Percentiles rank a stretch among this genome's conserved stretches.
phyloP scores from a whole-genome alignment of 2,329 filamentous ascomycete species.

The Epichloe brachyelytri region DNA sequence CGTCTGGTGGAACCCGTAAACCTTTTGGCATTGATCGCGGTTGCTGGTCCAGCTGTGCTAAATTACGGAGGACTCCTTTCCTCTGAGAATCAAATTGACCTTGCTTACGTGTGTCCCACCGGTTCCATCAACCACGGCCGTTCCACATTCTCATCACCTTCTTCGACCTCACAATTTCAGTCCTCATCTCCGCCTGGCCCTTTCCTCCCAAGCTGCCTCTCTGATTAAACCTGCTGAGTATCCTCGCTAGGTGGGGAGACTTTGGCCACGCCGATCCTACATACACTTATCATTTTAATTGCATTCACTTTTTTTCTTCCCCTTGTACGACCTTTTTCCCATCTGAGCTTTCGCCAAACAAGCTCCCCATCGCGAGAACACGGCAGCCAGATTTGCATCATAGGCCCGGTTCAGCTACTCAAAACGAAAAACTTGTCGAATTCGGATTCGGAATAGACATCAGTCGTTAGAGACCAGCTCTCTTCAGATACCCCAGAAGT shows the following conservation, averaged over 20 bases:
- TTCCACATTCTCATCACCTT: background rate
- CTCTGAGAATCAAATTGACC: background rate
- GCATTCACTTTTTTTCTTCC: conserved; percentile 6
- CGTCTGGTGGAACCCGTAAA: background rate
- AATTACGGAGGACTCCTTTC: background rate
- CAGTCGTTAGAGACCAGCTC: background rate
- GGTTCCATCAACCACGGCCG: background rate
- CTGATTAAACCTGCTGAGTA: conserved; percentile 4
- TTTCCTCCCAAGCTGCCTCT: background rate
- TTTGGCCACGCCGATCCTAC: conserved; percentile 11
- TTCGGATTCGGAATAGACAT: background rate
- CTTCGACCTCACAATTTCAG: background rate
- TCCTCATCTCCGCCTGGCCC: conserved; percentile 1
- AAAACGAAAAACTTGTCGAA: background rate
- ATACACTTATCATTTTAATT: conserved; percentile 8
- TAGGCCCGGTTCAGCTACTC: background rate
- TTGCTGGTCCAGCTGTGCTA: background rate
- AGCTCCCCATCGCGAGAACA: conserved; percentile 1
- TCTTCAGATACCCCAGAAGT: background rate
- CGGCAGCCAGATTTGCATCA: background rate
- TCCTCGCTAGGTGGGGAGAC: conserved; percentile 16
- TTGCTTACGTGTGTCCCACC: background rate
- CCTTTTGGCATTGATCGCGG: background rate
- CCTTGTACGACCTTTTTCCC: conserved; percentile 6
- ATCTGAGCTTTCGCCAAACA: conserved; percentile 11